Evolutionary conservation across 108 stramenopile species (phyloP).

Genomic region (Discostella stelligeroides): DNA sequence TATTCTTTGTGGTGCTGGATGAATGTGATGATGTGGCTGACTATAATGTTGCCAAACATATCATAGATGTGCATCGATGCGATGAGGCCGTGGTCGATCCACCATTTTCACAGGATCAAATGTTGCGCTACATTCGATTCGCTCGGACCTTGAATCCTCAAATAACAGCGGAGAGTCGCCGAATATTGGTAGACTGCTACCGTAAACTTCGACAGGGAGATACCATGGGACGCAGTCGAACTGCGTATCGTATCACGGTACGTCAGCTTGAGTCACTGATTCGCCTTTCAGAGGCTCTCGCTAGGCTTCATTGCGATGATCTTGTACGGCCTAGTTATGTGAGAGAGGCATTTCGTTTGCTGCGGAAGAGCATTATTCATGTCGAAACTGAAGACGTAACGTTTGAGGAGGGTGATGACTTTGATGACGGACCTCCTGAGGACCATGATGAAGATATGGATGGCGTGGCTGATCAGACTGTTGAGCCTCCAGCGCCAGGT

Average conservation of each 20-base stretch:
- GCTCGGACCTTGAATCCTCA: constrained; percentile 90
- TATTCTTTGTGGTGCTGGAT: constrained; percentile 98
- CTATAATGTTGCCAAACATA: constrained; percentile 92
- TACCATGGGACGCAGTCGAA: constrained; percentile 88
- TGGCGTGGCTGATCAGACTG: constrained; percentile 30
- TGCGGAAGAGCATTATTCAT: constrained; percentile 95
- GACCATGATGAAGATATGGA: constrained; percentile 33
- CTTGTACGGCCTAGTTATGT: constrained; percentile 88
- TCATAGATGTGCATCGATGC: constrained; percentile 92
- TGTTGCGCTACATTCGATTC: constrained; percentile 95
- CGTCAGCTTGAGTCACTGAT: constrained; percentile 98
- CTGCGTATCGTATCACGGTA: constrained; percentile 98
- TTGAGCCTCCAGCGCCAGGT: constrained; percentile 47
- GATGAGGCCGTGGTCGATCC: constrained; percentile 67
- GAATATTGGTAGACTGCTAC: constrained; percentile 96
- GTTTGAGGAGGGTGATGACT: constrained; percentile 90
- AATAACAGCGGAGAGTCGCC: constrained; percentile 83
- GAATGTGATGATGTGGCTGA: constrained; percentile 96
- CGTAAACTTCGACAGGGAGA: constrained; percentile 95
- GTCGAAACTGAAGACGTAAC: constrained; percentile 96
- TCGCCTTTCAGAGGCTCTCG: constrained; percentile 96
- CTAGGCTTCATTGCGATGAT: constrained; percentile 92
- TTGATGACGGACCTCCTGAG: constrained; percentile 50
- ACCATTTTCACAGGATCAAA: constrained; percentile 87
- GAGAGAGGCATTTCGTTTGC: constrained; percentile 92